Evolutionary conservation across 768 basidiomycete species (phyloP), one percentile per base, ranked within the genome.

Genomic region (Phaeotremella skinneri): DNA sequence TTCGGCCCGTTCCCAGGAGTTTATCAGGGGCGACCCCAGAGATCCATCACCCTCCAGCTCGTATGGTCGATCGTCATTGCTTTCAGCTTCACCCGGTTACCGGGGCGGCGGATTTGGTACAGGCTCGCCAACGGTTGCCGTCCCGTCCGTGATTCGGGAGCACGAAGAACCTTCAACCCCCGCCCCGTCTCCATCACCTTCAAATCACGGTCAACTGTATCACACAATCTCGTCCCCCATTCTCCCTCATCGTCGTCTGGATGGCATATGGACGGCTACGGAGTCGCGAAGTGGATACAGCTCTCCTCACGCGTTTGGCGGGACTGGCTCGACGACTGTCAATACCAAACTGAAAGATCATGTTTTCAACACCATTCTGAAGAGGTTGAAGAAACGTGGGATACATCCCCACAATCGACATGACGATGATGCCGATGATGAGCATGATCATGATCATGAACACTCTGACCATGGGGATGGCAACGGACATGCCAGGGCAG

Each of bases 271-370:
- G 51, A 30, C n/a, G 16, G n/a, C 20, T 30, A n/a, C 51, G n/a
- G 27, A 52, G n/a, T 49, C 61, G 43, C 14, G 51, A 42, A 30
- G 47, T 57, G 63, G 69, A 4, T 60, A 64, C 25, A 59, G 41
- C 29, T 64, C 72, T 0, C 72, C 72, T 26, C 69, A 69, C 42
- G 64, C 68, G 2, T 91, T 91, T 66, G 90, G 88, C 31, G 94
- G 93, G 2, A 89, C 87, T 1, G 94, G 94, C 1, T 90, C 89
- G 14, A 98, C 96, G 4, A 83, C 86, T 53, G 92, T 97, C 59
- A 98, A 99, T 76, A 91, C 88, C 37, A 89, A 85, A 74, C 80
- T 99, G 58, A 93, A 92, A 78, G 92, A 98, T 71, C 91, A 94
- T 67, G 91, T 99, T 47, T 94, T 99, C 73, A 88, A 85, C 60